A percentile compares a stretch with the other conserved stretches of the same genome.
Evolutionary conservation across 306 rosid species (phyloP).

Genomic region (Vigna hirtella): DNA sequence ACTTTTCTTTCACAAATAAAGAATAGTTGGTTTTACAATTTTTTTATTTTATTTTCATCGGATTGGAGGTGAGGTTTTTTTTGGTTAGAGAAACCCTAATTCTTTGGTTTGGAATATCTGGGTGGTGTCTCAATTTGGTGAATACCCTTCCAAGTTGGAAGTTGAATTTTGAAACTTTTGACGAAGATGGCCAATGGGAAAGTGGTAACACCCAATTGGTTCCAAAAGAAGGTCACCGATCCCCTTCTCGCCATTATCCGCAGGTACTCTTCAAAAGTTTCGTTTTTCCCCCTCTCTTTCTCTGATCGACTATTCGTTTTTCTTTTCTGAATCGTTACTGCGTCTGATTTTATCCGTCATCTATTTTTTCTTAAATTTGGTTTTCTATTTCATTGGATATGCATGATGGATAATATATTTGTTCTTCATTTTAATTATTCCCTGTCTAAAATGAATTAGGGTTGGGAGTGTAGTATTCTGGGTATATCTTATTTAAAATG

Average conservation of each 20-base stretch:
- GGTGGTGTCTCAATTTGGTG: conserved; percentile 5
- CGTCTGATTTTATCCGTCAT: conserved; percentile 16
- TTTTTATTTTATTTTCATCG: neutral
- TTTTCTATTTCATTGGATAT: neutral
- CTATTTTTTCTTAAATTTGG: neutral
- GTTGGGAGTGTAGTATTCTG: neutral
- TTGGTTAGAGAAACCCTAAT: conserved; percentile 28
- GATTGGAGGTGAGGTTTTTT: conserved; percentile 34
- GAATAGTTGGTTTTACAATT: neutral
- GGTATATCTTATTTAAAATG: neutral
- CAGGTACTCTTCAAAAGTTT: conserved; percentile 52
- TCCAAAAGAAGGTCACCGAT: conserved; percentile 67
- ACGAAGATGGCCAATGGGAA: conserved; percentile 48
- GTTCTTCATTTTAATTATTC: conserved; percentile 33
- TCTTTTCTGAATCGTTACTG: neutral
- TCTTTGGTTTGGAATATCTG: conserved; percentile 32
- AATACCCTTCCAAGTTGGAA: conserved; percentile 16
- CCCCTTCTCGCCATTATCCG: conserved; percentile 76
- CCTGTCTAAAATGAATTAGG: neutral
- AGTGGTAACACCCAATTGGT: conserved; percentile 57
- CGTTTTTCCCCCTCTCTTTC: neutral
- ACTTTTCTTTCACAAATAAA: neutral
- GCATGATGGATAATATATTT: neutral
- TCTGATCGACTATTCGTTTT: conserved; percentile 2
- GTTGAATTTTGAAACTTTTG: conserved; percentile 29